Conservation (phyloP, 2,329 filamentous ascomycete genomes). For the Zymoseptoria passerinii region DNA sequence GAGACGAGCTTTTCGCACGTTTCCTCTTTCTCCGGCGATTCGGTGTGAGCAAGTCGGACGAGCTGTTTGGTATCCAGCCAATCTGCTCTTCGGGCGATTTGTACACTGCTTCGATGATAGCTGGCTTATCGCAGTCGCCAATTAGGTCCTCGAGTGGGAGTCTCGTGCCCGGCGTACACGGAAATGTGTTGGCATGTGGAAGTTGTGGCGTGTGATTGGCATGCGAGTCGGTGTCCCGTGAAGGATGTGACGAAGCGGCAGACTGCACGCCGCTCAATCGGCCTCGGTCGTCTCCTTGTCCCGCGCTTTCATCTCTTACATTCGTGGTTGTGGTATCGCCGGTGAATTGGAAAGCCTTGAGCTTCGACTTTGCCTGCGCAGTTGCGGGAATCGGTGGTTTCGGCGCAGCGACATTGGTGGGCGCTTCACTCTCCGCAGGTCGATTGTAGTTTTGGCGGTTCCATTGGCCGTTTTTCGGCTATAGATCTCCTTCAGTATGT, state of each 20-base stretch:
- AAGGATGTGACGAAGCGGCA: neutral
- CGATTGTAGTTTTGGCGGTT: constrained; percentile 11
- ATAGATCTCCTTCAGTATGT: constrained; percentile 4
- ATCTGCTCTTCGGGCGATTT: constrained; percentile 54
- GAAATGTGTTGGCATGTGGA: constrained; percentile 32
- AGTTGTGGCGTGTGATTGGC: constrained; percentile 16
- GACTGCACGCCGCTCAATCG: neutral
- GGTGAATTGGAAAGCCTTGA: constrained; percentile 48
- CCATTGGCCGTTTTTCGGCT: constrained; percentile 22
- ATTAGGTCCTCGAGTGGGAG: constrained; percentile 54
- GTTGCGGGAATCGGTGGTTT: constrained; percentile 43
- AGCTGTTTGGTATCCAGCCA: constrained; percentile 47
- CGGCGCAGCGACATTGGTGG: constrained; percentile 22
- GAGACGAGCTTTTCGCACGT: constrained; percentile 41
- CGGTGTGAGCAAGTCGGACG: constrained; percentile 34
- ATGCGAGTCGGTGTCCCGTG: constrained; percentile 1
- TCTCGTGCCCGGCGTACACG: constrained; percentile 51
- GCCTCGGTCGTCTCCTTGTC: constrained; percentile 23
- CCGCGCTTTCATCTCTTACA: constrained; percentile 31
- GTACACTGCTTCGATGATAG: constrained; percentile 37
- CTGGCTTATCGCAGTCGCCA: constrained; percentile 51
- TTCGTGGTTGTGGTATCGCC: constrained; percentile 26
- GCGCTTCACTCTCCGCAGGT: constrained; percentile 16
- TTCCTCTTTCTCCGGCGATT: constrained; percentile 34
- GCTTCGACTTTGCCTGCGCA: constrained; percentile 45